Conservation (phyloP, 345 rosid genomes). For the Cardamine resedifolia region DNA sequence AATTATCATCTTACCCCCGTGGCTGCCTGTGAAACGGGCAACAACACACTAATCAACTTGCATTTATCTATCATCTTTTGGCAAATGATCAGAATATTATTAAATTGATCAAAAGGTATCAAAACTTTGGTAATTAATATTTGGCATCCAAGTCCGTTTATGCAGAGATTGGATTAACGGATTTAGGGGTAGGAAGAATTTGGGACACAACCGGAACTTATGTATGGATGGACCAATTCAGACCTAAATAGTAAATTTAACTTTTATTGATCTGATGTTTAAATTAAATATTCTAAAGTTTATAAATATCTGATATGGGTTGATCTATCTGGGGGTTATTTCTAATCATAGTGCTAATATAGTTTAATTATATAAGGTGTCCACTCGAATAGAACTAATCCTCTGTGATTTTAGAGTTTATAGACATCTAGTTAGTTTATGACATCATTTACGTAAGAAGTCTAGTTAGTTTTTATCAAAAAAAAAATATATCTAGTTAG, state of each 20-base stretch:
- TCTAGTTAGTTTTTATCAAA: too few relatives aligned
- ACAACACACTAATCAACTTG: conserved; percentile 14
- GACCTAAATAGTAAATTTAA: neutral
- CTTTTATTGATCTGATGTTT: neutral
- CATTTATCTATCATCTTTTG: neutral
- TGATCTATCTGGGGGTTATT: neutral
- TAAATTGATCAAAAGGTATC: neutral
- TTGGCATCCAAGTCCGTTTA: neutral
- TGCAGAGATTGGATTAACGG: neutral
- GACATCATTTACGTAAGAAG: conserved; percentile 12
- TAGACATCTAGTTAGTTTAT: neutral
- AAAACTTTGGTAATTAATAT: neutral
- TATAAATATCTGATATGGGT: neutral
- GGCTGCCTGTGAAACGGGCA: neutral
- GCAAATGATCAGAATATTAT: neutral
- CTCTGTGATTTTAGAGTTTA: neutral
- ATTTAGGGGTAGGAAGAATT: neutral
- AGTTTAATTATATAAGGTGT: neutral
- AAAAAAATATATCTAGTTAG: too few relatives aligned
- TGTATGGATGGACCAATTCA: neutral
- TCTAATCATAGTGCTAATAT: neutral
- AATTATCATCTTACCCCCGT: too few relatives aligned
- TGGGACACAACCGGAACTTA: neutral
- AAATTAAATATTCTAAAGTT: neutral
- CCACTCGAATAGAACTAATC: neutral